Conservation (phyloP, 2,329 filamentous ascomycete genomes). For the Fusarium miscanthi region DNA sequence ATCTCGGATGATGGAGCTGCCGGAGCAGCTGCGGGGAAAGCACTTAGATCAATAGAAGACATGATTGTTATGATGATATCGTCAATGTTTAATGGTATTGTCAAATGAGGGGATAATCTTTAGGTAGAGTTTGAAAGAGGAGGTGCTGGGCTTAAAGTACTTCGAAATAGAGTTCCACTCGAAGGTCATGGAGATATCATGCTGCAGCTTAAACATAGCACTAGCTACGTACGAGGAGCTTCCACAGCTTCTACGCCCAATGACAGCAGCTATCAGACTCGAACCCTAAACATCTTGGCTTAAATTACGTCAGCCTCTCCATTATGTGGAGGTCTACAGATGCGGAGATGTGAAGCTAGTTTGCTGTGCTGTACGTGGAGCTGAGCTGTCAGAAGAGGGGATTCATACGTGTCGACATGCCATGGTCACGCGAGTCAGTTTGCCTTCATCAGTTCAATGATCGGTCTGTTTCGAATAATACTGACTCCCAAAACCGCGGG, state of each 20-base stretch:
- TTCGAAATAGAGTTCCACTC: slow-evolving; percentile 34
- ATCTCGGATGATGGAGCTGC: slow-evolving; percentile 34
- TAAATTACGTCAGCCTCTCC: slow-evolving; percentile 39
- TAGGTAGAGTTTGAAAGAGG: slow-evolving; percentile 6
- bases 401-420: slow-evolving; percentile 22
- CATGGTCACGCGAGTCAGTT: slow-evolving; percentile 9
- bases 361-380: not conserved
- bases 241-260: slow-evolving; percentile 20
- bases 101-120: slow-evolving; percentile 5
- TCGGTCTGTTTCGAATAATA: slow-evolving; percentile 36
- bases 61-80: slow-evolving; percentile 15
- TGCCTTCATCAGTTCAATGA: slow-evolving; percentile 8
- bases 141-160: slow-evolving; percentile 18
- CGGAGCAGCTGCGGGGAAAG: slow-evolving; percentile 39
- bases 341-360: slow-evolving; percentile 29
- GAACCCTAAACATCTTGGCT: slow-evolving; percentile 27
- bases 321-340: slow-evolving; percentile 30
- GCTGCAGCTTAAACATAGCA: slow-evolving; percentile 25
- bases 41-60: slow-evolving; percentile 37
- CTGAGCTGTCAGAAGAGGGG: slow-evolving; percentile 21
- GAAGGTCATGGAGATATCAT: slow-evolving; percentile 38
- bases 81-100: not conserved
- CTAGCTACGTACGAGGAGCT: slow-evolving; percentile 21
- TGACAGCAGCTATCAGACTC: slow-evolving; percentile 8
- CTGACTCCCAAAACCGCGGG: slow-evolving; percentile 29